Evolutionary conservation across 192 early-diverging fungal genomes (phyloP).

Genomic region (Pecoramyces ruminantium): DNA sequence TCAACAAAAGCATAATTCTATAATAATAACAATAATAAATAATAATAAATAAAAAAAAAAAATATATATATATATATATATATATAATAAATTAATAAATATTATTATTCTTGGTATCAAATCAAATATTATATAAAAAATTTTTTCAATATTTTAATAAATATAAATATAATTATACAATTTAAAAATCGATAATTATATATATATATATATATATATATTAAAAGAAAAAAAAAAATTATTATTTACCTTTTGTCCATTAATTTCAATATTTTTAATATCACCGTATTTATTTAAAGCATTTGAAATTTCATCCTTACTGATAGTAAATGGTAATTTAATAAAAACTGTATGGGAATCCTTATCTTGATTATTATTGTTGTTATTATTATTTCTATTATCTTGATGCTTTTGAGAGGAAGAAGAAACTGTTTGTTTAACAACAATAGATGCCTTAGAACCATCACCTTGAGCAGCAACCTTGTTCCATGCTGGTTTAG

Average conservation of each 20-base stretch:
- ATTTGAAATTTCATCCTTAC: not conserved
- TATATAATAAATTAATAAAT: too few species aligned
- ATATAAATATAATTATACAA: too few species aligned
- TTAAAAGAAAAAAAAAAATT: too few species aligned
- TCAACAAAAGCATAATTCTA: constrained; percentile 41
- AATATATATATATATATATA: too few species aligned
- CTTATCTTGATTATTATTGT: not conserved
- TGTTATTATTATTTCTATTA: not conserved
- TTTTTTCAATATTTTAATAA: too few species aligned
- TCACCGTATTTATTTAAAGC: not conserved
- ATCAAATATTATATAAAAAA: too few species aligned
- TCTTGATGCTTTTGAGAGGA: not conserved
- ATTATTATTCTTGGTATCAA: too few species aligned
- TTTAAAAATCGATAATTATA: too few species aligned
- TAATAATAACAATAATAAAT: not conserved
- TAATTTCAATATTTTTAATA: not conserved
- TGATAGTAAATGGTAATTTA: not conserved
- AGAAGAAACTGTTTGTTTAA: not conserved
- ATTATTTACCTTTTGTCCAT: not conserved
- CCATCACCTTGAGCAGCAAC: not conserved
- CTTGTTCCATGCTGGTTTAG: not conserved
- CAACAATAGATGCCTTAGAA: not conserved
- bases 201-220: too few species aligned
- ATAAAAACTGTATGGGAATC: not conserved
- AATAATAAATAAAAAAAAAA: too few species aligned